Percentiles rank a stretch among this genome's conserved stretches.
These are phyloP conservation scores for Penicillium decumbens DNA, from an alignment of 2,329 filamentous ascomycete species.

Conservation along the genomic window DNA sequence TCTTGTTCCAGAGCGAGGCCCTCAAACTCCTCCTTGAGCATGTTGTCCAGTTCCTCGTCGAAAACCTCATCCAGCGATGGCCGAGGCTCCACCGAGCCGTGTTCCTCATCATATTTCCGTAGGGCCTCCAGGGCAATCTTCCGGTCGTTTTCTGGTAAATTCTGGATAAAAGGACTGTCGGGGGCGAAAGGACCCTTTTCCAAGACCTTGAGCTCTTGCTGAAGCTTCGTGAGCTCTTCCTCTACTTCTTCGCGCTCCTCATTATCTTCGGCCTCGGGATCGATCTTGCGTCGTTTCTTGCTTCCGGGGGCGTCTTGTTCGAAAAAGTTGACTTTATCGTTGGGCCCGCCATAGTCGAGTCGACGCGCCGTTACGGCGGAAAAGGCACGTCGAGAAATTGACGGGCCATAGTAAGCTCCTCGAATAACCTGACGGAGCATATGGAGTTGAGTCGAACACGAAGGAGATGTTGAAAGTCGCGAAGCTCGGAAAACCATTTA, in stretches of 20 bases:
- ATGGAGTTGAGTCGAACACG: conserved; percentile 34
- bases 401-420: conserved; percentile 41
- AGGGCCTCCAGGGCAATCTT: conserved; percentile 42
- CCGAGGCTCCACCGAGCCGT: conserved; percentile 25
- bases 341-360: conserved; percentile 34
- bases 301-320: conserved; percentile 39
- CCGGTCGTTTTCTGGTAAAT: conserved; percentile 41
- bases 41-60: conserved; percentile 41
- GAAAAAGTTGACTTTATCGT: conserved; percentile 42
- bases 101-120: conserved; percentile 38
- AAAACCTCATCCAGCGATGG: conserved; percentile 36
- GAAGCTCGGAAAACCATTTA: conserved; percentile 25
- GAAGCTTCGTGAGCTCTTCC: conserved; percentile 37
- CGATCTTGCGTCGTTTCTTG: conserved; percentile 35
- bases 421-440: conserved; percentile 44
- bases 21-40: conserved; percentile 38
- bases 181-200: conserved; percentile 43
- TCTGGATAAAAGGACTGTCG: conserved; percentile 43
- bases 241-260: conserved; percentile 37
- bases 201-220: conserved; percentile 38
- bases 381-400: conserved; percentile 30
- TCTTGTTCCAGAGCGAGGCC: conserved; percentile 36
- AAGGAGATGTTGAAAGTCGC: conserved; percentile 14
- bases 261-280: conserved; percentile 39
- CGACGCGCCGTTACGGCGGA: conserved; percentile 29